These are phyloP conservation scores for Spiraea crenata DNA, from an alignment of 331 rosid species.

Conservation along the genomic window DNA sequence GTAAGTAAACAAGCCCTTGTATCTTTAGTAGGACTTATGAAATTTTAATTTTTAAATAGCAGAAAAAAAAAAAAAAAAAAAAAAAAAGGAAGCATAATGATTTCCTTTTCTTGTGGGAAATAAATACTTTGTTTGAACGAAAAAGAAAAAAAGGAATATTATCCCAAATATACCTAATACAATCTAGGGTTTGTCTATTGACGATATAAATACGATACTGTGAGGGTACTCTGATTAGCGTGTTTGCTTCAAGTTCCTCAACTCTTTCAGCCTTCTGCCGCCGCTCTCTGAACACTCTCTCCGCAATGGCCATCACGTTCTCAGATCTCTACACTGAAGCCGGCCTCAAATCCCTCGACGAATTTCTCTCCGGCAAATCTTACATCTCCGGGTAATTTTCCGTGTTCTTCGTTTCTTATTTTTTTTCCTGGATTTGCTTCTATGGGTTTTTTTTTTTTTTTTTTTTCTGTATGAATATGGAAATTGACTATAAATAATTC, in stretches of 20 bases:
- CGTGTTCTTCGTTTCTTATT: not conserved
- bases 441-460: not conserved
- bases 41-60: no score
- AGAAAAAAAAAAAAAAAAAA: no score
- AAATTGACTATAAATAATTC: not conserved
- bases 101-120: no score
- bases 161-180: no score
- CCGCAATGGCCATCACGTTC: constrained; percentile 66
- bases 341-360: constrained; percentile 72
- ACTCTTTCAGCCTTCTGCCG: not conserved
- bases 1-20: no score
- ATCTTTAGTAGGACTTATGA: no score
- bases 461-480: not conserved
- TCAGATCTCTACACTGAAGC: constrained; percentile 79
- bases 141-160: no score
- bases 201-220: not conserved
- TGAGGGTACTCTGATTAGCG: not conserved
- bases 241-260: not conserved
- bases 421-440: not conserved
- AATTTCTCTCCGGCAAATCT: constrained; percentile 61
- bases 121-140: no score
- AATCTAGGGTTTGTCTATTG: not conserved
- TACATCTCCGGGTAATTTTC: constrained; percentile 63
- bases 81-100: no score
- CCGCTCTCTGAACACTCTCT: not conserved